A percentile compares a stretch with the other conserved stretches of the same genome.
phyloP scores from a whole-genome alignment of 164 flowering plant genomes.

The Berberis thunbergii region DNA sequence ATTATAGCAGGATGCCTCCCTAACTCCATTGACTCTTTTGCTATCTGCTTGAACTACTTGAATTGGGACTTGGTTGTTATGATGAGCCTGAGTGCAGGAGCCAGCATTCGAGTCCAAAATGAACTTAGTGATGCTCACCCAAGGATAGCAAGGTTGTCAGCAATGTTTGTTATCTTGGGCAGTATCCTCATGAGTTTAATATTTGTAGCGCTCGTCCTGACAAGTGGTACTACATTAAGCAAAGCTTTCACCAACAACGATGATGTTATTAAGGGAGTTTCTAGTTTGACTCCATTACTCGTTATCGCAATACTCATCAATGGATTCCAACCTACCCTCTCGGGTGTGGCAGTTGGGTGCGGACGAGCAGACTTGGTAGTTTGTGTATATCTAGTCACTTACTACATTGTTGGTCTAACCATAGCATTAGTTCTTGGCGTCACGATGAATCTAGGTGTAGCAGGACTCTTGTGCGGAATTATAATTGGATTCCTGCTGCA shows the following conservation, averaged over 20 bases:
- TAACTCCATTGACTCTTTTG: neutral
- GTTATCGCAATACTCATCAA: neutral
- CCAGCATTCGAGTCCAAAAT: neutral
- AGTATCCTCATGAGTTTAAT: neutral
- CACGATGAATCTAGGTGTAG: neutral
- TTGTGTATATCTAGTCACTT: neutral
- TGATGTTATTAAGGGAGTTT: neutral
- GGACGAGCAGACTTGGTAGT: neutral
- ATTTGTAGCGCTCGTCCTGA: neutral
- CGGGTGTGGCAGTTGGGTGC: neutral
- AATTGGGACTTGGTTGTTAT: neutral
- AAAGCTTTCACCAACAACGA: neutral
- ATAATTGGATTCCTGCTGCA: too few relatives aligned
- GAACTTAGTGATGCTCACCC: neutral
- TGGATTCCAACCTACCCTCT: neutral
- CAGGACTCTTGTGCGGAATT: neutral
- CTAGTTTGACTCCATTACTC: neutral
- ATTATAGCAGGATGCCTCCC: too few relatives aligned
- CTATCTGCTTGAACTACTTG: neutral
- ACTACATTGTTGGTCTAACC: neutral
- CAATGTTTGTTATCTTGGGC: neutral
- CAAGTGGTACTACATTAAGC: neutral
- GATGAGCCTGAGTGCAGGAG: constrained; percentile 3
- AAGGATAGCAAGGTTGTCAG: neutral
- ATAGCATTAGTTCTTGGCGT: neutral